phyloP scores from a whole-genome alignment of 352 stramenopile genomes.

The Phytophthora sansomeana region DNA sequence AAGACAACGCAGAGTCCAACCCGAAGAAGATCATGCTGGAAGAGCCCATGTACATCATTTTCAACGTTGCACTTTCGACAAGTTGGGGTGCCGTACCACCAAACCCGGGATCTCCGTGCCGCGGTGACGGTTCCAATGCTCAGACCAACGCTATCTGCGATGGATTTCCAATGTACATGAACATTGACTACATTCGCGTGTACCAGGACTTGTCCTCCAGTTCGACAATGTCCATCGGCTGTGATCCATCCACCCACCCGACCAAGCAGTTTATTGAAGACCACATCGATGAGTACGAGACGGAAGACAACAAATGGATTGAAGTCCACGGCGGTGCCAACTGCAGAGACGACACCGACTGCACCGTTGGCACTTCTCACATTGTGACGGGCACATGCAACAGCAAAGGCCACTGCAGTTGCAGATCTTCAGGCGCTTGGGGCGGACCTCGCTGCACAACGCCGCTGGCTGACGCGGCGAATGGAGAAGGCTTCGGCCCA shows the following conservation, averaged over 20 bases:
- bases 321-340: constrained; percentile 50
- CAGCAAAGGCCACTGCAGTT: constrained; percentile 35
- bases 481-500: constrained; percentile 51
- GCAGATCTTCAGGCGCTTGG: constrained; percentile 45
- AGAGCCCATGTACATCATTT: constrained; percentile 76
- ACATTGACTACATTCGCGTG: constrained; percentile 65
- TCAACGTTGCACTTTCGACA: constrained; percentile 68
- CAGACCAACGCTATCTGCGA: constrained; percentile 56
- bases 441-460: constrained; percentile 56
- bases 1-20: constrained; percentile 45
- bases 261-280: constrained; percentile 62
- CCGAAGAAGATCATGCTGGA: constrained; percentile 65
- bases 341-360: constrained; percentile 53
- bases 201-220: constrained; percentile 56
- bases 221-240: constrained; percentile 59
- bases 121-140: constrained; percentile 38
- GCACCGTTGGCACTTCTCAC: constrained; percentile 43
- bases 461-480: constrained; percentile 29
- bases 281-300: constrained; percentile 61
- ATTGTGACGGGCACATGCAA: constrained; percentile 50
- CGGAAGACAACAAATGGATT: constrained; percentile 48
- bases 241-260: constrained; percentile 57
- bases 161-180: constrained; percentile 65
- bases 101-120: constrained; percentile 48
- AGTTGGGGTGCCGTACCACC: constrained; percentile 56